Evolutionary conservation across 345 rosid genomes (phyloP), one percentile per base, ranked within the genome.

Genomic region (Arabidopsis arenosa): DNA sequence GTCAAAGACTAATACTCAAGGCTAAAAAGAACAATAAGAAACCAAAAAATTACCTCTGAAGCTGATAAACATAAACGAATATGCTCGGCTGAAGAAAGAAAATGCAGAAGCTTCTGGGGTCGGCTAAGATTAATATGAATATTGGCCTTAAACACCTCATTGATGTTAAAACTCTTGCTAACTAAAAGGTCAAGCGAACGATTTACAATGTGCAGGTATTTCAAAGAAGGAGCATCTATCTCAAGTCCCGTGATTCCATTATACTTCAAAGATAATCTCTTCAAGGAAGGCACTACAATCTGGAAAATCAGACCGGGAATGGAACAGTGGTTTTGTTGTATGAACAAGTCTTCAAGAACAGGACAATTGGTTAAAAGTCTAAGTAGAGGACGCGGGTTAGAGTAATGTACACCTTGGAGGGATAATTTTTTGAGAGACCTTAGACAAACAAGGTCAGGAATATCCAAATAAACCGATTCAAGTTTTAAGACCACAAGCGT

Each of bases 401-500:
- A 54, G 36, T 1, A 63, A 0, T 3, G 5, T 6, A 62, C 15
- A 15, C 2, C 23, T 12, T 4, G 10, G 7, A 76, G 80, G 32
- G 58, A 13, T 28, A 76, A 35, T 0, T 56, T 68, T 39, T 76
- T 69, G 21, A 76, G 57, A 43, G 68, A 74, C 43, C 15, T 54
- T 5, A 74, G 32, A 64, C n/a, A 62, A 64, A 63, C 56, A 0
- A 55, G 52, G 1, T 55, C 48, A 62, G 77, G 69, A 36, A 74
- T 53, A 64, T 74, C 52, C 5, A 64, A 11, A 41, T 1, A 0
- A 32, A 3, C 45, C 0, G 9, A 3, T 11, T 0, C 1, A 6
- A 74, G 54, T 11, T 54, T 74, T 51, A 74, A 43, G 5, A 74
- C 51, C 63, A 74, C 77, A 40, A 74, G 70, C 28, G 63, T 74